Evolutionary conservation across 176 grass and related monocot genomes (phyloP).

Genomic region (Neostapfia colusana): DNA sequence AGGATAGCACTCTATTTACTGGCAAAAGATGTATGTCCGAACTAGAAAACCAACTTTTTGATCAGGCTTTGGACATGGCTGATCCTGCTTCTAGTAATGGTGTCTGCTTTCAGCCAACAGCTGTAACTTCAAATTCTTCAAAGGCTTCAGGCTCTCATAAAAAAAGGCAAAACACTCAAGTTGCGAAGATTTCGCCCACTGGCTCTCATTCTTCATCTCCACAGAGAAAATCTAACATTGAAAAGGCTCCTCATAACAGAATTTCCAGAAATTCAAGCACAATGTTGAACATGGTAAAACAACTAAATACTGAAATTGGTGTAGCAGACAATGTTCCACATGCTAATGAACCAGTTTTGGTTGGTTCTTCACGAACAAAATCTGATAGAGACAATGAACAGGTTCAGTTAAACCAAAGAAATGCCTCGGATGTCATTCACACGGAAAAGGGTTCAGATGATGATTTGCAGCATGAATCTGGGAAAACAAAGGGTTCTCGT

Average conservation of each 20-base stretch:
- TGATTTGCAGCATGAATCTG: conserved; percentile 45
- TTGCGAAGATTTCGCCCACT: conserved; percentile 60
- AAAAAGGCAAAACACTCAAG: conserved; percentile 53
- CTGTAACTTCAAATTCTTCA: conserved; percentile 77
- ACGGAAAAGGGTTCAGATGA: conserved; percentile 38
- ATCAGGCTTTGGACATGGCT: conserved; percentile 43
- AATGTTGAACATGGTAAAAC: conserved; percentile 31
- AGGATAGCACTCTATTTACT: conserved; percentile 40
- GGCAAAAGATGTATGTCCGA: conserved; percentile 42
- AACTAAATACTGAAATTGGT: conserved; percentile 47
- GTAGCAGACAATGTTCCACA: conserved; percentile 47
- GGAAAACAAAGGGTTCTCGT: conserved; percentile 44
- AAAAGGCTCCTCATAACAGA: conserved; percentile 58
- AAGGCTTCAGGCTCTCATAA: conserved; percentile 61
- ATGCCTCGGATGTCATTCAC: conserved; percentile 30
- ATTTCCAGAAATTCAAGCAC: conserved; percentile 46
- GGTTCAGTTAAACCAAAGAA: conserved; percentile 38
- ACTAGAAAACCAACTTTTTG: conserved; percentile 42
- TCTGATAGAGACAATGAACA: conserved; percentile 51
- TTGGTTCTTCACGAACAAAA: conserved; percentile 46
- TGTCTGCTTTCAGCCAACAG: conserved; percentile 43
- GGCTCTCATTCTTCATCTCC: conserved; percentile 76
- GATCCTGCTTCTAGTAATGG: conserved; percentile 50
- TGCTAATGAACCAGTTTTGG: conserved; percentile 43
- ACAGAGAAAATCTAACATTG: conserved; percentile 54